Evolutionary conservation across 495 filamentous ascomycete species (phyloP).

Genomic region (Penicillium pulvis): DNA sequence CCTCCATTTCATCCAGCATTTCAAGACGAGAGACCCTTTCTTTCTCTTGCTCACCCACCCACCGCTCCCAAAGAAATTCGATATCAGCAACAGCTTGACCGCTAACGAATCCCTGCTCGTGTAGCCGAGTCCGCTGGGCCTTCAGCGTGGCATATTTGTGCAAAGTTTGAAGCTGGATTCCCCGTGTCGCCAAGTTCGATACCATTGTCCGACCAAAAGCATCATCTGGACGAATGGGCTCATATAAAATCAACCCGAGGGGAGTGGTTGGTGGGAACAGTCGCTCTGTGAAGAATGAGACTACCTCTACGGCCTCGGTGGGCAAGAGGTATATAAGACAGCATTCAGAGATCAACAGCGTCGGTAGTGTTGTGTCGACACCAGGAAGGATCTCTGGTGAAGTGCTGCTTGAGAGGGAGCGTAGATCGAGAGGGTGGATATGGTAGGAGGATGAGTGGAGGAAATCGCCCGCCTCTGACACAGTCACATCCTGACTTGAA

Average conservation of each 20-base stretch:
- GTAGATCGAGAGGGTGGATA: conserved; percentile 81
- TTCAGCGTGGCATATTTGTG: conserved; percentile 64
- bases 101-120: conserved; percentile 57
- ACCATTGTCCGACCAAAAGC: conserved; percentile 90
- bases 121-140: conserved; percentile 67
- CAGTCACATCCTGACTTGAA: conserved; percentile 26
- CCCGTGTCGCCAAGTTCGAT: conserved; percentile 81
- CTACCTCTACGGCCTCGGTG: conserved; percentile 58
- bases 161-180: conserved; percentile 82
- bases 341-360: conserved; percentile 87
- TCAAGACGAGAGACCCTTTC: conserved; percentile 77
- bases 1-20: conserved; percentile 93
- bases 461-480: conserved; percentile 41
- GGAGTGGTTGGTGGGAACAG: conserved; percentile 39
- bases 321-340: conserved; percentile 86
- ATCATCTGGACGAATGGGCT: conserved; percentile 81
- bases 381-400: conserved; percentile 26
- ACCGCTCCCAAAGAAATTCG: conserved; percentile 72
- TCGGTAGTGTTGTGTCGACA: conserved; percentile 64
- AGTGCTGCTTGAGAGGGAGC: conserved; percentile 48
- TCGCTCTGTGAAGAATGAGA: conserved; percentile 67
- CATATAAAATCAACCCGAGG: conserved; percentile 77
- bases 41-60: conserved; percentile 73
- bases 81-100: conserved; percentile 67
- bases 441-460: conserved; percentile 59